These are phyloP conservation scores for Leccinum boreale DNA, from an alignment of 768 basidiomycete species.

Conservation along the genomic window DNA sequence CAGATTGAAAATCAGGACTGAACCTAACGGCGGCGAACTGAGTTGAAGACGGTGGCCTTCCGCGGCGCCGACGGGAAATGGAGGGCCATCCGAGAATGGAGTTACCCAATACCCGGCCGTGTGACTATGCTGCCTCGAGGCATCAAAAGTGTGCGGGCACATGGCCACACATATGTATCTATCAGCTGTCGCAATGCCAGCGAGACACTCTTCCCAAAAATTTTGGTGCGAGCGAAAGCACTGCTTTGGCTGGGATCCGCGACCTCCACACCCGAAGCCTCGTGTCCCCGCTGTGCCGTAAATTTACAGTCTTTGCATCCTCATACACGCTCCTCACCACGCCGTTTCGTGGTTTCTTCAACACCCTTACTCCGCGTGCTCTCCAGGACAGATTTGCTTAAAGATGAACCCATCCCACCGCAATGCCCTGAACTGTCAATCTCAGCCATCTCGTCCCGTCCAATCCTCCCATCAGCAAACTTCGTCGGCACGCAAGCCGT, in stretches of 20 bases:
- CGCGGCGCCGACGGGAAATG: not conserved
- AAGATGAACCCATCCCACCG: slow-evolving; percentile 29
- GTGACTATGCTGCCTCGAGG: slow-evolving; percentile 24
- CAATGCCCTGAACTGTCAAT: slow-evolving; percentile 22
- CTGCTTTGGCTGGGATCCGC: slow-evolving; percentile 16
- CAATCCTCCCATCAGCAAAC: slow-evolving; percentile 21
- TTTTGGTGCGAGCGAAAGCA: slow-evolving; percentile 19
- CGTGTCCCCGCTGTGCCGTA: slow-evolving; percentile 26
- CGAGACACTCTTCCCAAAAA: slow-evolving; percentile 13
- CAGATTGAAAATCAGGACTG: not conserved
- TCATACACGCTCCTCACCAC: slow-evolving; percentile 28
- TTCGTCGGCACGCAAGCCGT: slow-evolving; percentile 26
- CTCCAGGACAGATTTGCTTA: slow-evolving; percentile 18
- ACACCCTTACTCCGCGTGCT: slow-evolving; percentile 31
- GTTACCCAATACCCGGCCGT: not conserved
- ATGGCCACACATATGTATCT: not conserved
- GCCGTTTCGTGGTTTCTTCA: slow-evolving; percentile 23
- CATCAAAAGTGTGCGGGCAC: not conserved
- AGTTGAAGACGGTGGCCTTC: not conserved
- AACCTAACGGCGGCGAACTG: not conserved
- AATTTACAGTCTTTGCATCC: slow-evolving; percentile 6
- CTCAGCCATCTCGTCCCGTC: slow-evolving; percentile 20
- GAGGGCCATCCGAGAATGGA: not conserved
- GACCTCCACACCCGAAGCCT: slow-evolving; percentile 14
- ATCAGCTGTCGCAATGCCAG: slow-evolving; percentile 3